phyloP scores from a whole-genome alignment of 495 filamentous ascomycete species.

The Penicillium lividum region DNA sequence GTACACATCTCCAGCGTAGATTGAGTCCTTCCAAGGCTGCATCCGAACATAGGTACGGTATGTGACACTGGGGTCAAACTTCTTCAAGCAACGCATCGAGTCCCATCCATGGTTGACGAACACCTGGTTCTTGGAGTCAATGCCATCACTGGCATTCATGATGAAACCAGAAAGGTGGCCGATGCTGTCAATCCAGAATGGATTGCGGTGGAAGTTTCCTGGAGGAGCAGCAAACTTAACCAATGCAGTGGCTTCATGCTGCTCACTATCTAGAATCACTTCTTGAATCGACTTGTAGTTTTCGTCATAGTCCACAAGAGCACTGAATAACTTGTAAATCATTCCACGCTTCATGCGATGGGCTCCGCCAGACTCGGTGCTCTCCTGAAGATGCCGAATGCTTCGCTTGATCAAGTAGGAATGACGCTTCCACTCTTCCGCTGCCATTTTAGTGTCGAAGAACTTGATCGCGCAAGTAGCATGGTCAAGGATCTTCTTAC shows the following conservation, averaged over 20 bases:
- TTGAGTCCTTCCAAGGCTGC: conserved; percentile 47
- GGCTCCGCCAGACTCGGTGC: conserved; percentile 51
- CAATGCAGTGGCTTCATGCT: conserved; percentile 69
- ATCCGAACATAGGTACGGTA: conserved; percentile 74
- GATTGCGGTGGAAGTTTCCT: conserved; percentile 65
- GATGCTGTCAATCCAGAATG: conserved; percentile 72
- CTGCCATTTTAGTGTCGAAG: conserved; percentile 31
- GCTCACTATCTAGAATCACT: conserved; percentile 70
- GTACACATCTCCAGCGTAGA: conserved; percentile 54
- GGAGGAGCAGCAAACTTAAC: conserved; percentile 66
- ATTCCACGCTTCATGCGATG: conserved; percentile 67
- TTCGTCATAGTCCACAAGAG: conserved; percentile 67
- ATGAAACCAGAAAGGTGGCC: conserved; percentile 72
- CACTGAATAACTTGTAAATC: conserved; percentile 74
- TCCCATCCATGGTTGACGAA: conserved; percentile 80
- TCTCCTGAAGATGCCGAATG: conserved; percentile 49
- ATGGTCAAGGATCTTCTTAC: conserved; percentile 52
- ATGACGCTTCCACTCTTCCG: conserved; percentile 48
- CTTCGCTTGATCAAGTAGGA: conserved; percentile 50
- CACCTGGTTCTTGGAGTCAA: conserved; percentile 68
- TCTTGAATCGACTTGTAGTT: conserved; percentile 74
- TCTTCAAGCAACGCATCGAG: conserved; percentile 67
- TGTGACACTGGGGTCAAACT: conserved; percentile 60
- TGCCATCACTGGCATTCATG: conserved; percentile 73
- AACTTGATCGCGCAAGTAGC: conserved; percentile 51